Evolutionary conservation across 169 alveolate genomes (phyloP).

Genomic region (Plasmodium gonderi): DNA sequence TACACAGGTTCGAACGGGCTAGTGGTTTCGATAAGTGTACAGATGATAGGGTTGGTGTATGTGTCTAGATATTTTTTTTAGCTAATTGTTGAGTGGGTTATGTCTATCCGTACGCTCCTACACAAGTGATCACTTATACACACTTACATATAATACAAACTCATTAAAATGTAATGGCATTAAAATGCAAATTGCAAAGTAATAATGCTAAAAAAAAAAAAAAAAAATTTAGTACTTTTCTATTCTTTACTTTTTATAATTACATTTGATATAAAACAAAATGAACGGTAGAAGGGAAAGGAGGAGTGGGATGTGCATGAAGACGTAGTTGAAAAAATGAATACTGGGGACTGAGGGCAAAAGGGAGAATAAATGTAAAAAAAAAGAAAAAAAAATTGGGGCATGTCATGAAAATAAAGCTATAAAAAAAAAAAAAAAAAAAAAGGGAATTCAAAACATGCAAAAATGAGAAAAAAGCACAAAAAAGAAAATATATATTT

Average conservation of each 20-base stretch:
- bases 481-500: background rate
- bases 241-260: background rate
- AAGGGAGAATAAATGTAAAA: background rate
- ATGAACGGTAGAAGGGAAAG: background rate
- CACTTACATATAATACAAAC: background rate
- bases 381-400: background rate
- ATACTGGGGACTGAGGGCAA: background rate
- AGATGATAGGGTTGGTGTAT: too few relatives aligned
- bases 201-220: too few relatives aligned
- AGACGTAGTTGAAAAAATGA: too few relatives aligned
- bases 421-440: background rate
- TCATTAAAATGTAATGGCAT: background rate
- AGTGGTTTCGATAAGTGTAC: too few relatives aligned
- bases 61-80: too few relatives aligned
- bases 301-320: background rate
- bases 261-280: background rate
- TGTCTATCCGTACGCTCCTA: constrained; percentile 5
- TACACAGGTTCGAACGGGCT: too few relatives aligned
- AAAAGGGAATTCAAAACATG: background rate
- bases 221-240: background rate
- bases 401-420: background rate
- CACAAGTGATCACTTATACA: background rate
- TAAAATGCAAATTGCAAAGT: background rate
- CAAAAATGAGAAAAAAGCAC: background rate
- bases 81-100: too few relatives aligned